Percentiles rank a stretch among this genome's conserved stretches.
Evolutionary conservation across 768 basidiomycete genomes (phyloP).

Genomic region (Lepiota venenata): DNA sequence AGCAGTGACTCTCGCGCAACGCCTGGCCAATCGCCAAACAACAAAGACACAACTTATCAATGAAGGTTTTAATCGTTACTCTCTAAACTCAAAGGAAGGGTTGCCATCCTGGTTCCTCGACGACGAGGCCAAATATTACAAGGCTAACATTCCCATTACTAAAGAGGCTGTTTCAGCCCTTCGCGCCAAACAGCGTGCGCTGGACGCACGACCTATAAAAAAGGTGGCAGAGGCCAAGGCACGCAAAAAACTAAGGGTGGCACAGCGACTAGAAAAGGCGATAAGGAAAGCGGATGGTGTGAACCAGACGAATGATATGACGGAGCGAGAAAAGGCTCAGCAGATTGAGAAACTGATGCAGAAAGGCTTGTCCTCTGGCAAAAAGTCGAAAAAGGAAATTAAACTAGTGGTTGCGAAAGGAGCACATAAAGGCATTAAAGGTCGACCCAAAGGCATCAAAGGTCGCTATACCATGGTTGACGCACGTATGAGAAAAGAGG

Average conservation of each 20-base stretch:
- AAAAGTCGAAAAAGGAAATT: slow-evolving; percentile 68
- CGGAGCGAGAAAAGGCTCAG: slow-evolving; percentile 92
- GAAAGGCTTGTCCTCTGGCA: slow-evolving; percentile 66
- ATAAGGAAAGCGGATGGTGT: slow-evolving; percentile 96
- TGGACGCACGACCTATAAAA: slow-evolving; percentile 97
- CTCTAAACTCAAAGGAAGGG: slow-evolving; percentile 87
- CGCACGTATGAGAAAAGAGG: slow-evolving; percentile 91
- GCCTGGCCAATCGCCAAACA: slow-evolving; percentile 85
- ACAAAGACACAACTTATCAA: slow-evolving; percentile 89
- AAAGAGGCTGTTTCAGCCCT: slow-evolving; percentile 90
- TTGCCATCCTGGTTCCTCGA: slow-evolving; percentile 97
- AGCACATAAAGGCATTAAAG: slow-evolving; percentile 83
- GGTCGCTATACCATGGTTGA: slow-evolving; percentile 96
- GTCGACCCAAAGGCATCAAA: slow-evolving; percentile 93
- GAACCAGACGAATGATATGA: slow-evolving; percentile 81
- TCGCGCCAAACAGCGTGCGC: slow-evolving; percentile 85
- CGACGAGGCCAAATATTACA: slow-evolving; percentile 92
- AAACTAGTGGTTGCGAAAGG: slow-evolving; percentile 94
- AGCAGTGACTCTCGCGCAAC: slow-evolving; percentile 88
- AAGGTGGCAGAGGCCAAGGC: slow-evolving; percentile 99
- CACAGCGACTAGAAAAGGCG: slow-evolving; percentile 82
- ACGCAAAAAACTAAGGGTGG: slow-evolving; percentile 90
- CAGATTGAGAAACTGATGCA: slow-evolving; percentile 92
- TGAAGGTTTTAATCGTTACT: slow-evolving; percentile 93
- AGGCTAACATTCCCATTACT: slow-evolving; percentile 92